Base-by-base conservation (phyloP, 441 rosid species). In the Euphorbia neoarborescens region DNA sequence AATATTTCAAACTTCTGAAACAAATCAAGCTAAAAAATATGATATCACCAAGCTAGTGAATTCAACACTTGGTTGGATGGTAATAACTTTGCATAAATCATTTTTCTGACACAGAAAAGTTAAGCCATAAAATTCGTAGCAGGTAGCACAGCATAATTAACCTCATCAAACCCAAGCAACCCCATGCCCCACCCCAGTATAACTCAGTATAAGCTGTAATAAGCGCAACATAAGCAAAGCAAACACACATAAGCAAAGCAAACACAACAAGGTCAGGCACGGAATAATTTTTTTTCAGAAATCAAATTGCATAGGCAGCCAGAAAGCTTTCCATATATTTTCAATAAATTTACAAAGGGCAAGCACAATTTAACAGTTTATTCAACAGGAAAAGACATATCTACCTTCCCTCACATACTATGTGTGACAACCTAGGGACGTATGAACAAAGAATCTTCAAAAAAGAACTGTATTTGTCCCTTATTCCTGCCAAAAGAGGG, bases 321-420 rank as follows among this genome's bases (percentile, higher is more conserved):
- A 27, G 30, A 15, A 15, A 59, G 25, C 17, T n/a, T 25, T 68
- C 42, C 46, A 30, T 42, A 37, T 51, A 57, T 40, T 68, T 13
- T 7, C 46, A 57, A 15, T 46, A 56, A 57, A 65, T 42, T 7
- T 66, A 42, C 44, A 24, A 64, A 44, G 40, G 15, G 22, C 13
- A 54, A 71, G 48, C 13, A 62, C 42, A 71, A 74, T 46, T 51
- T 24, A 58, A 71, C 30, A 22, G 20, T 51, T 61, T 30, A 58
- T 14, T 46, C 13, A 66, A 76, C 64, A 62, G 13, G 44, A 77
- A 48, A 60, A 63, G 66, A 24, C 25, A 20, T 50, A 65, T 53
- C 44, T 88, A 93, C 98, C 98, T 89, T 77, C 96, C 94, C n/a
- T 77, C 83, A 71, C 79, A 75, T 59, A 84, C 68, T 68, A 84